phyloP scores from a whole-genome alignment of 2,329 filamentous ascomycete genomes.

The Byssoonygena ceratinophila region DNA sequence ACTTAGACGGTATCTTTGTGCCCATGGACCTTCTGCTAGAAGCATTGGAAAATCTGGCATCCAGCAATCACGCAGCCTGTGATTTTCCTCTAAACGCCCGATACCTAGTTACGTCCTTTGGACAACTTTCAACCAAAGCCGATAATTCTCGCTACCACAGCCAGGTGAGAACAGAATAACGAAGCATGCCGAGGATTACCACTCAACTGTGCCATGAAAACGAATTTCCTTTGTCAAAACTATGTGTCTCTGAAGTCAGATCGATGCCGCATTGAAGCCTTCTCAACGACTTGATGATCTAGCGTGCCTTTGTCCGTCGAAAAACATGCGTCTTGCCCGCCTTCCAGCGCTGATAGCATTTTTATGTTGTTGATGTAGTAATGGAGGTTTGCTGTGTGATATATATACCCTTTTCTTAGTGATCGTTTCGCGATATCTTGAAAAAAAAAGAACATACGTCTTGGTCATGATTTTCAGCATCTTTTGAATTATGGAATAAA shows the following conservation, averaged over 20 bases:
- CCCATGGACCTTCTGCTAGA: too few relatives aligned
- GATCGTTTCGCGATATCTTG: not conserved
- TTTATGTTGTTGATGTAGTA: not conserved
- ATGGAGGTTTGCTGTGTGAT: not conserved
- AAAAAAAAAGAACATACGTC: not conserved
- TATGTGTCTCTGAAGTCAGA: too few relatives aligned
- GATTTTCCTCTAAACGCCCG: too few relatives aligned
- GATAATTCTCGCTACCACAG: not conserved
- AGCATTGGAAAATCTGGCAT: too few relatives aligned
- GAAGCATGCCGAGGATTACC: not conserved
- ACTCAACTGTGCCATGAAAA: too few relatives aligned
- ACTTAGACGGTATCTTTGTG: too few relatives aligned
- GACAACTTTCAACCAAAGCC: not conserved
- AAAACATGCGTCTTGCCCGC: not conserved
- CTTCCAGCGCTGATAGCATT: not conserved
- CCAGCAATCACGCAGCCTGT: too few relatives aligned
- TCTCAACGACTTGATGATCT: not conserved
- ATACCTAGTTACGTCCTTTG: too few relatives aligned
- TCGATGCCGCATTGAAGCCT: too few relatives aligned
- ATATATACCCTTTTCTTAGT: not conserved
- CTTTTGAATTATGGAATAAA: too few relatives aligned
- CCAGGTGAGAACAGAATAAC: not conserved
- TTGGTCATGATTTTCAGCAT: not conserved
- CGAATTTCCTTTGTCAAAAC: not conserved
- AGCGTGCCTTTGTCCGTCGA: not conserved